Percentiles rank a stretch among this genome's conserved stretches.
These are phyloP conservation scores for Ophioceras dolichostomum DNA, from an alignment of 2,329 filamentous ascomycete genomes.

Conservation along the genomic window DNA sequence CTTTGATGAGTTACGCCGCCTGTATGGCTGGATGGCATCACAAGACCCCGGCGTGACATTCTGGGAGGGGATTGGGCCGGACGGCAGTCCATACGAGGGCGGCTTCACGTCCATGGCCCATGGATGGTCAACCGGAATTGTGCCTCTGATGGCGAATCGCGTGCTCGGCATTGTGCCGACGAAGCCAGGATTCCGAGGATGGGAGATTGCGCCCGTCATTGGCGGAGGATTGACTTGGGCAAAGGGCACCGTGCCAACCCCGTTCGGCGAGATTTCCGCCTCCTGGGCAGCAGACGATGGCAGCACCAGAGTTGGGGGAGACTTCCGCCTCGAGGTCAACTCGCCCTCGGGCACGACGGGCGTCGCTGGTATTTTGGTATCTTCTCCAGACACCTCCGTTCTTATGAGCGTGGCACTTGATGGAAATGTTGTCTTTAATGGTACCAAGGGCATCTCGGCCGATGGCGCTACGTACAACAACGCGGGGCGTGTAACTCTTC, in stretches of 20 bases:
- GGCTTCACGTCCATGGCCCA: conserved; percentile 36
- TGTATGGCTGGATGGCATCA: conserved; percentile 36
- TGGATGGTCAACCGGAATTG: conserved; percentile 37
- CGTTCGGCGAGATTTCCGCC: conserved; percentile 22
- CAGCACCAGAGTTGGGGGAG: conserved; percentile 3
- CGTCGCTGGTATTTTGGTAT: conserved; percentile 12
- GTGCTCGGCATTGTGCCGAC: conserved; percentile 33
- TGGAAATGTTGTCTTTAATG: conserved; percentile 8
- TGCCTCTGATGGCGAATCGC: conserved; percentile 30
- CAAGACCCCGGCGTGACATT: conserved; percentile 32
- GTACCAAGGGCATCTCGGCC: conserved; percentile 22
- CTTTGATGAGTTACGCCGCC: conserved; percentile 29
- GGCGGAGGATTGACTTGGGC: conserved; percentile 27
- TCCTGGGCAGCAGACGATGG: too few species aligned
- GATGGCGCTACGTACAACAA: conserved; percentile 13
- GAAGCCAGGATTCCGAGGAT: conserved; percentile 28
- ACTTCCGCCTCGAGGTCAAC: conserved; percentile 16
- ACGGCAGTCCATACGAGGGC: conserved; percentile 29
- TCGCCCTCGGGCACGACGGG: conserved; percentile 18
- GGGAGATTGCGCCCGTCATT: conserved; percentile 23
- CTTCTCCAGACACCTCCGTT: too few species aligned
- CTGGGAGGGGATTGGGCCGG: conserved; percentile 36
- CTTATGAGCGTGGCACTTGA: conserved; percentile 9
- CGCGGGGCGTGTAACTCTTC: conserved; percentile 5
- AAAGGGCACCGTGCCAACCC: conserved; percentile 28